Evolutionary conservation across 1,139 yeast genomes (phyloP).

Genomic region (Yamadazyma siamensis): DNA sequence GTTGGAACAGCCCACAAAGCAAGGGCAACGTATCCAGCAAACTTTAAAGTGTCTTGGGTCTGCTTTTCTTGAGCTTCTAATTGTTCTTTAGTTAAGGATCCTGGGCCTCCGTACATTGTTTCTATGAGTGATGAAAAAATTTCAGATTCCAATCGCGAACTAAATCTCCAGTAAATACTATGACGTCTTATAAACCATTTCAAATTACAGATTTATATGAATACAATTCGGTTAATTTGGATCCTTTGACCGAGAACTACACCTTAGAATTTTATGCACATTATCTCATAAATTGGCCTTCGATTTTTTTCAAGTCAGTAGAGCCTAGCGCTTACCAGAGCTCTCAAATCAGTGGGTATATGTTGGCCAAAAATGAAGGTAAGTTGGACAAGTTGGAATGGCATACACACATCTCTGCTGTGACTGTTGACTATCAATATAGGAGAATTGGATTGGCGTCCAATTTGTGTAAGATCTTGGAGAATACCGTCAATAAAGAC

Average conservation of each 20-base stretch:
- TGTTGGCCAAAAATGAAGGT: constrained; percentile 98
- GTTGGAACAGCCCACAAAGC: constrained; percentile 78
- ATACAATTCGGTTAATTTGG: constrained; percentile 74
- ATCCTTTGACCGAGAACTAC: constrained; percentile 87
- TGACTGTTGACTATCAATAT: constrained; percentile 79
- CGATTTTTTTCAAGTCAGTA: constrained; percentile 74
- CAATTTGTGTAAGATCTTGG: constrained; percentile 68
- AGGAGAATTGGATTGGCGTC: constrained; percentile 85
- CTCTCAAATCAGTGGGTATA: constrained; percentile 58
- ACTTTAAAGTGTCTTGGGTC: constrained; percentile 61
- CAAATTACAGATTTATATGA: constrained; percentile 79
- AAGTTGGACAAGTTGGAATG: constrained; percentile 61
- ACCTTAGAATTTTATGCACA: constrained; percentile 79
- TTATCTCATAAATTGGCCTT: constrained; percentile 84
- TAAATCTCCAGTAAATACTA: too few species aligned
- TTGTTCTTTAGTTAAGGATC: constrained; percentile 73
- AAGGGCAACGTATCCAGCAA: constrained; percentile 70
- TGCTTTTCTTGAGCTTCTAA: constrained; percentile 68
- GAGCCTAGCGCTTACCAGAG: constrained; percentile 24
- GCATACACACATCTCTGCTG: constrained; percentile 98
- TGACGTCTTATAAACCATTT: constrained; percentile 84
- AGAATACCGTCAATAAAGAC: constrained; percentile 59
- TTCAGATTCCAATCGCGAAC: not conserved
- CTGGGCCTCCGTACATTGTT: constrained; percentile 79
- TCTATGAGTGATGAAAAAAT: not conserved